A percentile compares a stretch with the other conserved stretches of the same genome.
These are phyloP conservation scores for Dictyostelium intermedium DNA, from an alignment of 78 protist genomes.

Conservation along the genomic window DNA sequence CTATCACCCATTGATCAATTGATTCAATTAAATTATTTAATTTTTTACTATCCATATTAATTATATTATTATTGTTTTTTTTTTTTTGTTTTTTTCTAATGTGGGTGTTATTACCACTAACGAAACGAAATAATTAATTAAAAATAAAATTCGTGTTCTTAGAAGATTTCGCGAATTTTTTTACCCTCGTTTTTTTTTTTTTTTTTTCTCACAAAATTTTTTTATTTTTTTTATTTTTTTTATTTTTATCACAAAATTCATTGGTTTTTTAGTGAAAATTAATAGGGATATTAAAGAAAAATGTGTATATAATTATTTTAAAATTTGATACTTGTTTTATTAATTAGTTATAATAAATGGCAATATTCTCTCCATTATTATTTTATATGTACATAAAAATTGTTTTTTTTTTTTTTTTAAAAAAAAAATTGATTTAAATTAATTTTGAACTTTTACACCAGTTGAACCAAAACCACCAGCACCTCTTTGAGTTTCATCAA, in stretches of 20 bases:
- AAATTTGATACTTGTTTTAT: background rate
- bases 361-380: background rate
- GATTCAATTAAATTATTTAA: background rate
- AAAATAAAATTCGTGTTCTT: background rate
- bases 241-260: background rate
- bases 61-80: too few species aligned
- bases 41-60: constrained; percentile 1
- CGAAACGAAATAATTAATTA: background rate
- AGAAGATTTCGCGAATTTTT: background rate
- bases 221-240: background rate
- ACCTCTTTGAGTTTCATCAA: constrained; percentile 58
- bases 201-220: background rate
- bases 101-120: background rate
- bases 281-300: background rate
- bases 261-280: background rate
- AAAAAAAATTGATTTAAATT: background rate
- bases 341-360: background rate
- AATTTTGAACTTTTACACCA: background rate
- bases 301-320: too few species aligned
- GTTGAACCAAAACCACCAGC: constrained; percentile 78
- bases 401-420: background rate
- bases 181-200: background rate
- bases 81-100: background rate
- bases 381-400: background rate
- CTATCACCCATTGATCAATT: constrained; percentile 50